These are phyloP conservation scores for Sphaerostilbella broomeana DNA, from an alignment of 2,329 filamentous ascomycete species.

Conservation along the genomic window DNA sequence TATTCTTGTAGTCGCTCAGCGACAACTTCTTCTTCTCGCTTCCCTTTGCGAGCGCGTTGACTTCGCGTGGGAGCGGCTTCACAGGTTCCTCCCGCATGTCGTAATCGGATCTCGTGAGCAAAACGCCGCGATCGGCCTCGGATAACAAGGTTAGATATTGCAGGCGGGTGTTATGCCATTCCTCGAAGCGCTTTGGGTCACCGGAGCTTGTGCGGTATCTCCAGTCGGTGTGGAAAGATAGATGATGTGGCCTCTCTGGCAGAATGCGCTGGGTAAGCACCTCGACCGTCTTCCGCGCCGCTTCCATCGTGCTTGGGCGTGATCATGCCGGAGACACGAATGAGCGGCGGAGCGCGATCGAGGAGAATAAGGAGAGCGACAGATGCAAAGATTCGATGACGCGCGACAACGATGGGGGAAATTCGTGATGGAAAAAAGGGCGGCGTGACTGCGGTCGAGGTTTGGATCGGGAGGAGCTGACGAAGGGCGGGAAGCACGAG, in stretches of 20 bases:
- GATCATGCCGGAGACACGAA: slow-evolving; percentile 30
- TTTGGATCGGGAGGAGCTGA: background rate
- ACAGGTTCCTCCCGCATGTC: slow-evolving; percentile 49
- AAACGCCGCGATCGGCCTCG: slow-evolving; percentile 51
- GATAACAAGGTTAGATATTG: slow-evolving; percentile 54
- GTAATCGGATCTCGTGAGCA: slow-evolving; percentile 51
- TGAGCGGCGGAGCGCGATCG: slow-evolving; percentile 20
- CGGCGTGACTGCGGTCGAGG: slow-evolving; percentile 1
- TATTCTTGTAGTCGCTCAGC: slow-evolving; percentile 54
- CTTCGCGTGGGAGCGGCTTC: slow-evolving; percentile 31
- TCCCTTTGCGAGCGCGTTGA: slow-evolving; percentile 34
- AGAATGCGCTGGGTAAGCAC: slow-evolving; percentile 46
- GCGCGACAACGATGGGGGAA: slow-evolving; percentile 17
- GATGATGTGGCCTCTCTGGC: slow-evolving; percentile 46
- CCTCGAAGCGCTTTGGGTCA: slow-evolving; percentile 36
- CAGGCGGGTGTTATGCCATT: slow-evolving; percentile 43
- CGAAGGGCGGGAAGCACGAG: slow-evolving; percentile 1
- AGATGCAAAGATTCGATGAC: slow-evolving; percentile 2
- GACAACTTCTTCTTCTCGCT: slow-evolving; percentile 51
- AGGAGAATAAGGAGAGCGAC: slow-evolving; percentile 17
- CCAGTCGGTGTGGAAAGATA: slow-evolving; percentile 42
- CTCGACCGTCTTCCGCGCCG: slow-evolving; percentile 51
- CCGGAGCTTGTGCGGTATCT: slow-evolving; percentile 40
- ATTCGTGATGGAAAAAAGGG: background rate
- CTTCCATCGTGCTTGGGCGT: slow-evolving; percentile 48